These are phyloP conservation scores for Brasilioporus rufonigricans DNA, from an alignment of 768 basidiomycete species.

Conservation along the genomic window DNA sequence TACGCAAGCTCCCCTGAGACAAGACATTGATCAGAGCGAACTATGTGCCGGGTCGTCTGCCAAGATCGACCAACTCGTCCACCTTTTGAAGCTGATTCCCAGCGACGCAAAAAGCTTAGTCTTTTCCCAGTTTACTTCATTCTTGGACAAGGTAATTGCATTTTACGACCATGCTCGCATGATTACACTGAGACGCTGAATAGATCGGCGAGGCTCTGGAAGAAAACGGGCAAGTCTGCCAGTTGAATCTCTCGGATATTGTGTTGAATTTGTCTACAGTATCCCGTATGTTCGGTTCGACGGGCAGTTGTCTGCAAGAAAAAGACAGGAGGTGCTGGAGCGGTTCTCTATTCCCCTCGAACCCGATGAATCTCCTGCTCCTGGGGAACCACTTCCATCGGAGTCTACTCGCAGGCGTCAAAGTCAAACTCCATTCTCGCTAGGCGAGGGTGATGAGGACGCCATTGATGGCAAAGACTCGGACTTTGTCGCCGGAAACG, in stretches of 20 bases:
- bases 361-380: constrained; percentile 25
- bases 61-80: constrained; percentile 80
- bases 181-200: background rate
- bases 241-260: background rate
- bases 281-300: constrained; percentile 82
- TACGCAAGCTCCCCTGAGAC: constrained; percentile 53
- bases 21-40: constrained; percentile 40
- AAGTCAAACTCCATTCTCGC: constrained; percentile 1
- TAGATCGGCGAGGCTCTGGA: constrained; percentile 72
- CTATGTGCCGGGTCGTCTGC: constrained; percentile 64
- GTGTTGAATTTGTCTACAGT: constrained; percentile 34
- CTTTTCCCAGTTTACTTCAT: constrained; percentile 88
- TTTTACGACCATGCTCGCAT: background rate
- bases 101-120: constrained; percentile 76
- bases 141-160: constrained; percentile 65
- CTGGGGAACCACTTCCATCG: constrained; percentile 14
- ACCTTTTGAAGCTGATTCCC: constrained; percentile 69
- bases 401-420: constrained; percentile 2
- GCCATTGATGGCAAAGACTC: constrained; percentile 32
- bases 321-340: constrained; percentile 74
- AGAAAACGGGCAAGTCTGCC: constrained; percentile 50
- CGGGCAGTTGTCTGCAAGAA: constrained; percentile 79
- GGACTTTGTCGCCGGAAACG: constrained; percentile 33
- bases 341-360: constrained; percentile 70
- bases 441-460: constrained; percentile 11